A percentile compares a stretch with the other conserved stretches of the same genome.
Evolutionary conservation across 1,284 basidiomycete genomes (phyloP).

Genomic region (Thelephora terrestris): DNA sequence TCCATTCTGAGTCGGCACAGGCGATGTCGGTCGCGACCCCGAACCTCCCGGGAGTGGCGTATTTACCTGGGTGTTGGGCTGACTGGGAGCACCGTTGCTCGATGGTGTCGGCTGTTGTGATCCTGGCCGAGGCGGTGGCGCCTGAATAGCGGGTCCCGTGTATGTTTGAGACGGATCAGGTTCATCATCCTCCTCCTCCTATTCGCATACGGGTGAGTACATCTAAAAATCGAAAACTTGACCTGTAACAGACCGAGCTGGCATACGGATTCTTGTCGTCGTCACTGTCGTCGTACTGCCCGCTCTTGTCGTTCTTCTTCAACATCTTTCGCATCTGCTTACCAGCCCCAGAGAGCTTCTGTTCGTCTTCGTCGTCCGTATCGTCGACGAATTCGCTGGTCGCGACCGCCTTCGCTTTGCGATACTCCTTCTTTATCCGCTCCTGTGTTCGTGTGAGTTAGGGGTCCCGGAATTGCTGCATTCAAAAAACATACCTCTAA

Average conservation of each 20-base stretch:
- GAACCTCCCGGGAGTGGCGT: constrained; percentile 12
- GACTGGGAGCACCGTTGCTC: background rate
- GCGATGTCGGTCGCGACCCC: constrained; percentile 48
- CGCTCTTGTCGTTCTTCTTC: constrained; percentile 61
- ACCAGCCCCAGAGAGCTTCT: constrained; percentile 53
- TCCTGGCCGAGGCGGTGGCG: constrained; percentile 13
- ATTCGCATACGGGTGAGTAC: constrained; percentile 4
- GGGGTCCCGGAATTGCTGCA: background rate
- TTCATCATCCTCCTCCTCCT: constrained; percentile 60
- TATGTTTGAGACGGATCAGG: constrained; percentile 40
- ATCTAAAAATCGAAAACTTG: background rate
- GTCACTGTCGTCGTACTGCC: constrained; percentile 75
- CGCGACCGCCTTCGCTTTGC: constrained; percentile 61
- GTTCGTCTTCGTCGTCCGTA: constrained; percentile 57
- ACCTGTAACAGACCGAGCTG: constrained; percentile 44
- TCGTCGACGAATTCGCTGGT: constrained; percentile 61
- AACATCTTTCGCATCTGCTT: constrained; percentile 74
- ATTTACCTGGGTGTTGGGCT: constrained; percentile 10
- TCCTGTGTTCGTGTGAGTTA: constrained; percentile 38
- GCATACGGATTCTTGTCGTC: constrained; percentile 76
- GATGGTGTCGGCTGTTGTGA: background rate
- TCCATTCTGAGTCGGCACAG: constrained; percentile 45
- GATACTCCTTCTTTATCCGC: constrained; percentile 76
- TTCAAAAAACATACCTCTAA: constrained; percentile 49
- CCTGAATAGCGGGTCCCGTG: constrained; percentile 47